Base-by-base conservation (phyloP, 352 stramenopile genomes). In the Phytophthora pseudosyringae region DNA sequence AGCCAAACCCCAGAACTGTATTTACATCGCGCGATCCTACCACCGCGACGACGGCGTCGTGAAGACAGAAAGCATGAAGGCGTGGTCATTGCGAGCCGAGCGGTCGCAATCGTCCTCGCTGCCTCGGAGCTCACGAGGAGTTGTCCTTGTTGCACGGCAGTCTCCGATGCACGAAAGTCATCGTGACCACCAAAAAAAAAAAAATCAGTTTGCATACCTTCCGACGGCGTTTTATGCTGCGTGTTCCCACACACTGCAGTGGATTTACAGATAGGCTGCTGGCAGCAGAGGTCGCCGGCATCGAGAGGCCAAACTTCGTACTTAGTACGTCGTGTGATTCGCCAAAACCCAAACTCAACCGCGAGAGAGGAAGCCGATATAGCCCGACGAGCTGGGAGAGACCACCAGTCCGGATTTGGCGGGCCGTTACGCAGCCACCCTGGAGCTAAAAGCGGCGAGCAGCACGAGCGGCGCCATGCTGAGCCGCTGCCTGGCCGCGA, bases 381-480 rank as follows among this genome's bases (percentile, higher is more conserved):
- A 45, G 39, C 39, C 38, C 31, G 16, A 40, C 32, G 29, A 11
- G 7, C 36, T 53, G 16, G 44, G 32, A 64, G 44, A 64, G 56
- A 41, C 47, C 8, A 13, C n/a, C 40, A 67, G 58, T 69, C 62
- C 56, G 18, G 54, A 72, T 66, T 65, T 64, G 46, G 57, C 47
- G 45, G 67, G 67, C 57, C 56, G 67, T 75, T 75, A 66, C 63
- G 52, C 48, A 67, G 56, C 7, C 31, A 64, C 28, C 47, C 33
- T 67, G 61, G 64, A 70, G 64, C 64, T 67, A 67, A 76, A 76
- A 66, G 64, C 53, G 47, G 28, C 62, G 45, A 63, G 32, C 13
- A 59, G 33, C 48, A 69, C 9, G 25, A 62, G 50, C 35, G 36
- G 43, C 53, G 49, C 39, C 46, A 76, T 76, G 69, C 43, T 76